Conservation (phyloP, 169 alveolate species). For the Plasmodium cynomolgi region DNA sequence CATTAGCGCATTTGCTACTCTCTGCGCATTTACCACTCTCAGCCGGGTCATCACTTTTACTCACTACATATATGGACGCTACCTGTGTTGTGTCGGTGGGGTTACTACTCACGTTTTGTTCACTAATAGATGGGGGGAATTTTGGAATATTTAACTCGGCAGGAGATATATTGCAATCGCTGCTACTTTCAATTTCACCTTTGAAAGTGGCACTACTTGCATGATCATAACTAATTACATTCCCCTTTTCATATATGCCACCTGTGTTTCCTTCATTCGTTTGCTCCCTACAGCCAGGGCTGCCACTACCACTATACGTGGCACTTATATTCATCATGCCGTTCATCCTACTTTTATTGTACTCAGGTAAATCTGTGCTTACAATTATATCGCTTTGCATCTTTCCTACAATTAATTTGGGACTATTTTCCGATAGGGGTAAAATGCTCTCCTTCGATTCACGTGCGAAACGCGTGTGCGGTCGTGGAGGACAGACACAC, state of each 20-base stretch:
- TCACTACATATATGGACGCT: not conserved
- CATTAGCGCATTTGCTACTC: not conserved
- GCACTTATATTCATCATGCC: slow-evolving; percentile 1
- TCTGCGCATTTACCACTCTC: not conserved
- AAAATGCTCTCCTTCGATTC: not conserved
- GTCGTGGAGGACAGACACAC: not conserved
- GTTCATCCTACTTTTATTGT: slow-evolving; percentile 8
- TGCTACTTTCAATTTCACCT: not conserved
- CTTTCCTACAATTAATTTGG: not conserved
- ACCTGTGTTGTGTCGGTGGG: not conserved
- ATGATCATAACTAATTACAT: not conserved
- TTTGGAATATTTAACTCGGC: not conserved
- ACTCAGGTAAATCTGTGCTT: slow-evolving; percentile 18
- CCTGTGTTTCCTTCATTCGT: not conserved
- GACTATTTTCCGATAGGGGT: not conserved
- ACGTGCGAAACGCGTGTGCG: not conserved
- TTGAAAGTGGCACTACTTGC: not conserved
- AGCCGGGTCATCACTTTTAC: not conserved
- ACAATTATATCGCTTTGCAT: slow-evolving; percentile 46
- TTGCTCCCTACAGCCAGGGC: not conserved
- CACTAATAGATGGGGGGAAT: not conserved
- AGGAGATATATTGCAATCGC: not conserved
- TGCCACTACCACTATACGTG: not conserved
- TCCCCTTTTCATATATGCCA: not conserved
- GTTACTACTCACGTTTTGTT: not conserved